These are phyloP conservation scores for Ophiostoma triangulosporum DNA, from an alignment of 2,329 filamentous ascomycete genomes.

Conservation along the genomic window DNA sequence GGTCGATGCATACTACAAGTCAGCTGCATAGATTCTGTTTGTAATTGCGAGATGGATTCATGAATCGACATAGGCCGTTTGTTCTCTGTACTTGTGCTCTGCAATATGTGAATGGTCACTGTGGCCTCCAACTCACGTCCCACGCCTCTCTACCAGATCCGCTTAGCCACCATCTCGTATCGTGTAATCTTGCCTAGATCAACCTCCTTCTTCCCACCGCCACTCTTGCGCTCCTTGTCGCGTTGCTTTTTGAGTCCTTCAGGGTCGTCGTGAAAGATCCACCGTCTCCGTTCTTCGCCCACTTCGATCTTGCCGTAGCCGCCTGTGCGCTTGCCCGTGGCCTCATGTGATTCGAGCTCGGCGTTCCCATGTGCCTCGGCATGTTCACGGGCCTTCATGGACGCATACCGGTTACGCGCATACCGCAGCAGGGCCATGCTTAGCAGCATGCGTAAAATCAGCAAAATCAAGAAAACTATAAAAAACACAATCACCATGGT, in stretches of 20 bases:
- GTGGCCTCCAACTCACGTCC: not conserved
- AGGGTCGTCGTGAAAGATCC: constrained; percentile 76
- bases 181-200: constrained; percentile 56
- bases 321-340: constrained; percentile 62
- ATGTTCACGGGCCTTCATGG: constrained; percentile 62
- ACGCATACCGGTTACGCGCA: constrained; percentile 61
- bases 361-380: constrained; percentile 30
- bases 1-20: constrained; percentile 47
- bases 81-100: not conserved
- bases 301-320: constrained; percentile 80
- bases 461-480: constrained; percentile 67
- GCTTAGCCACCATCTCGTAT: constrained; percentile 92
- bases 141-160: constrained; percentile 79
- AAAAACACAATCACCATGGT: constrained; percentile 85
- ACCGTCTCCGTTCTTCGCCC: constrained; percentile 69
- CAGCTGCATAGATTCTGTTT: not conserved
- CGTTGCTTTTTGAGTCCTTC: constrained; percentile 51
- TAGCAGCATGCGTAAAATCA: constrained; percentile 72
- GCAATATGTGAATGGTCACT: not conserved
- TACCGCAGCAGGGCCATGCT: constrained; percentile 79
- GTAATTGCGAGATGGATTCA: no score
- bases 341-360: constrained; percentile 45
- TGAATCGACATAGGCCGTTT: no score
- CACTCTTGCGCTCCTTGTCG: constrained; percentile 26
- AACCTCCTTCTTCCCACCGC: constrained; percentile 35